Conservation (phyloP, 495 filamentous ascomycete species). For the Penicillium pancosmium region DNA sequence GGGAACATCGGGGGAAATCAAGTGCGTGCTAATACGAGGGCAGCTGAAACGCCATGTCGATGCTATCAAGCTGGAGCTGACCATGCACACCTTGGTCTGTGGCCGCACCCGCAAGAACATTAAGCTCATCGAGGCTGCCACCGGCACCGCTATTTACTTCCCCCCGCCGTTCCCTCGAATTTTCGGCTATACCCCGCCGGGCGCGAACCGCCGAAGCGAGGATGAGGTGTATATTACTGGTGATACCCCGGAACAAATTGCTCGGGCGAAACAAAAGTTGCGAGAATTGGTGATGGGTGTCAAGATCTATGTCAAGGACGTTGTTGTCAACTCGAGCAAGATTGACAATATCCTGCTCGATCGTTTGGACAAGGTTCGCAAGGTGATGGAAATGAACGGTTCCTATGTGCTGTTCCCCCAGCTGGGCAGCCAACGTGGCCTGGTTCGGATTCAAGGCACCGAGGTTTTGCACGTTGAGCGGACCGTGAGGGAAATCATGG, state of each 20-base stretch:
- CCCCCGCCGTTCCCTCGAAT: constrained; percentile 89
- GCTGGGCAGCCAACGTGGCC: constrained; percentile 74
- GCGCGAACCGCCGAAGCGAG: constrained; percentile 75
- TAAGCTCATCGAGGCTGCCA: constrained; percentile 91
- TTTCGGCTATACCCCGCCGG: constrained; percentile 83
- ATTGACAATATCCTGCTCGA: constrained; percentile 91
- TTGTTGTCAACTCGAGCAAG: constrained; percentile 80
- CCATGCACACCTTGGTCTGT: constrained; percentile 86
- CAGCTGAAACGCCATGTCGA: constrained; percentile 88
- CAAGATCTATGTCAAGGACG: constrained; percentile 89
- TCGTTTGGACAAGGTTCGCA: constrained; percentile 91
- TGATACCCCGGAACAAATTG: constrained; percentile 75
- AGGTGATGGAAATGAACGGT: constrained; percentile 96
- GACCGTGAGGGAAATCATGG: constrained; percentile 93
- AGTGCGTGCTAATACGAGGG: constrained; percentile 32
- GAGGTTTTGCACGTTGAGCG: constrained; percentile 93
- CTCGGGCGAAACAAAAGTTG: constrained; percentile 83
- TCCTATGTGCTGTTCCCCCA: constrained; percentile 89
- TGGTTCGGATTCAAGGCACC: constrained; percentile 86
- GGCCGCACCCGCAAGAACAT: constrained; percentile 94
- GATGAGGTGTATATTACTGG: constrained; percentile 95
- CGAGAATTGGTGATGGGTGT: constrained; percentile 77
- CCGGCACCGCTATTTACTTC: constrained; percentile 96
- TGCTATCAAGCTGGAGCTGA: constrained; percentile 77
- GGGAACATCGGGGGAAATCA: neutral